Evolutionary conservation across 345 rosid genomes (phyloP).

Genomic region (Lepidium africanum): DNA sequence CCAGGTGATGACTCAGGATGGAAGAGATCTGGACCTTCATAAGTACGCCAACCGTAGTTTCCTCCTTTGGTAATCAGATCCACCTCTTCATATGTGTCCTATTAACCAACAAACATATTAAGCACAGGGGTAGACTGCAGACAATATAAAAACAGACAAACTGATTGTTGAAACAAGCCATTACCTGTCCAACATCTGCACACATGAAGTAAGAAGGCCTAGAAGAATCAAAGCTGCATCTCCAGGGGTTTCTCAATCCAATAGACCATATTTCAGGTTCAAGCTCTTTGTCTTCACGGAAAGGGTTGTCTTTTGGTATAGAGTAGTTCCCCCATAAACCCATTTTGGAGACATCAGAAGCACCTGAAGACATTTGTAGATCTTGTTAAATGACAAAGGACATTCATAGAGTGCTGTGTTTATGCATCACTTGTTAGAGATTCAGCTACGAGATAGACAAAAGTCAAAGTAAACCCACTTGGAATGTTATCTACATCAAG

Average conservation of each 20-base stretch:
- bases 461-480: constrained; percentile 31
- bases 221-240: constrained; percentile 55
- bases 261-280: constrained; percentile 58
- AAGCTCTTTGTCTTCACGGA: constrained; percentile 37
- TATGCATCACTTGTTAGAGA: neutral
- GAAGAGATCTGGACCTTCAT: constrained; percentile 32
- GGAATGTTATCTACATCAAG: constrained; percentile 81
- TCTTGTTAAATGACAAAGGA: neutral
- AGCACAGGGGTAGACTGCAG: neutral
- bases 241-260: constrained; percentile 65
- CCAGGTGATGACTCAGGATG: constrained; percentile 28
- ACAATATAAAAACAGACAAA: constrained; percentile 4
- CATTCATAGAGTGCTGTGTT: neutral
- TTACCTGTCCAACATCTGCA: constrained; percentile 43
- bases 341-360: constrained; percentile 20
- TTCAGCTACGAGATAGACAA: neutral
- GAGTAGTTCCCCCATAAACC: constrained; percentile 69
- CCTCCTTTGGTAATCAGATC: constrained; percentile 50
- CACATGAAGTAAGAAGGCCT: constrained; percentile 56
- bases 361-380: constrained; percentile 26
- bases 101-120: neutral
- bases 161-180: neutral
- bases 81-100: constrained; percentile 55
- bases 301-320: constrained; percentile 63
- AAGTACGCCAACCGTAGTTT: constrained; percentile 51